Base-by-base conservation (phyloP, 306 rosid genomes). In the Adenanthera pavonina region DNA sequence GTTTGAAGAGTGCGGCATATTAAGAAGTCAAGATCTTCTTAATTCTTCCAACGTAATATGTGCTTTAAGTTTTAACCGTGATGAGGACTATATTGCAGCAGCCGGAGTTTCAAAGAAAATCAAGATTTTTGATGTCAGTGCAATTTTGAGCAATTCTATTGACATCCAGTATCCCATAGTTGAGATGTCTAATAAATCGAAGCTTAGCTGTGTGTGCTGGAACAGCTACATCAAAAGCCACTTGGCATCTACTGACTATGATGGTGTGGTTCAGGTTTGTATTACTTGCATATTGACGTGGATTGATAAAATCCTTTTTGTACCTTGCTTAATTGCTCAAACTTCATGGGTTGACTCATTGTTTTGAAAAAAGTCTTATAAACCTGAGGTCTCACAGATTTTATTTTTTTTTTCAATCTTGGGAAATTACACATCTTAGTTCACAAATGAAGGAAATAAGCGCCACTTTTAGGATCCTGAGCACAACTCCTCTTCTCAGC, bases 31-130 rank as follows among this genome's bases (percentile, higher is more conserved):
- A 40, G 99, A 92, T 84, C 89, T 96, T 48, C 97, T 85, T 69
- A 85, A 80, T 81, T 88, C 93, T 65, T 73, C 97, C 47, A 92
- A 92, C 83, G 94, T 91, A 48, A 89, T 93, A 72, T 96, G 98
- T 74, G 96, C 99, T 64, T 88, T 96, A 83, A 91, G 98, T 86
- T 93, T 96, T 75, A 94, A 96, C 85, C 91, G 97, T 8, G 99
- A 96, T 49, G 97, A 93, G 75, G 98, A 96, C 72, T 89, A 93
- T 82, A 90, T 96, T 74, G 98, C 99, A 41, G 90, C 97, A 49
- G 99, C 94, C 43, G 99, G 98, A 83, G 90, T 96, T 77, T 89
- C 97, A 48, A 93, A 92, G 92, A 96, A 93, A 79, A 91, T 96
- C 69, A 91, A 92, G 88, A 89, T 96, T 84, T 93, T 87, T 85